phyloP scores from a whole-genome alignment of 306 rosid genomes.

The Quercus variabilis region DNA sequence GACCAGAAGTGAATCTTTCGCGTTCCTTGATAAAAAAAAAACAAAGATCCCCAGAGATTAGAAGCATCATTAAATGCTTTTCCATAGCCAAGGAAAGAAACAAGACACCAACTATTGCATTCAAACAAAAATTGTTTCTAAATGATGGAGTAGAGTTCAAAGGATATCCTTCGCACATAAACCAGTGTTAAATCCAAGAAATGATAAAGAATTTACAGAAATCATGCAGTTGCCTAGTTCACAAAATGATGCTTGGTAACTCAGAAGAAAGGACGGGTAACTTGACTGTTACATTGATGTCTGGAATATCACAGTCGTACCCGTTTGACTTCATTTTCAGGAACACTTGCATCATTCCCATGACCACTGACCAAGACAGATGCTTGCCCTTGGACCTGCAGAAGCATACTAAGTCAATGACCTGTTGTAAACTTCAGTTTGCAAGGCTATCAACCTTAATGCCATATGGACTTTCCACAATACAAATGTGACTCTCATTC shows the following conservation, averaged over 20 bases:
- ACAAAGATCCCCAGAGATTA: neutral
- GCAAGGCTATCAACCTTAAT: neutral
- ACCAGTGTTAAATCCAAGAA: neutral
- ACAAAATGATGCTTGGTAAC: constrained; percentile 12
- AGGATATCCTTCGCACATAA: neutral
- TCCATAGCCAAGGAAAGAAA: neutral
- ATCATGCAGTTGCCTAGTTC: constrained; percentile 9
- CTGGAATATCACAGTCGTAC: constrained; percentile 31
- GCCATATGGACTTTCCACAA: neutral
- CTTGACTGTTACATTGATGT: neutral
- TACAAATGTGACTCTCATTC: neutral
- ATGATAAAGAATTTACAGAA: constrained; percentile 1
- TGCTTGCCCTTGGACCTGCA: constrained; percentile 60
- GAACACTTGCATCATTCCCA: constrained; percentile 71
- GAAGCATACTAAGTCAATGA: constrained; percentile 24
- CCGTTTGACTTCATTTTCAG: constrained; percentile 63
- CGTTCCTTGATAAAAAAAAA: neutral
- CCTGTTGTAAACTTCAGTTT: neutral
- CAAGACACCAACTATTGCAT: neutral
- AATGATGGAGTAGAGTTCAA: neutral
- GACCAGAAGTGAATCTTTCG: neutral
- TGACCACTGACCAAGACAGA: constrained; percentile 40
- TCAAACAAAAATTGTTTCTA: neutral
- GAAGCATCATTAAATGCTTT: neutral
- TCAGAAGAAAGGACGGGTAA: constrained; percentile 8